Base-by-base conservation (phyloP, 2,329 filamentous ascomycete genomes). In the Talaromyces sp. region DNA sequence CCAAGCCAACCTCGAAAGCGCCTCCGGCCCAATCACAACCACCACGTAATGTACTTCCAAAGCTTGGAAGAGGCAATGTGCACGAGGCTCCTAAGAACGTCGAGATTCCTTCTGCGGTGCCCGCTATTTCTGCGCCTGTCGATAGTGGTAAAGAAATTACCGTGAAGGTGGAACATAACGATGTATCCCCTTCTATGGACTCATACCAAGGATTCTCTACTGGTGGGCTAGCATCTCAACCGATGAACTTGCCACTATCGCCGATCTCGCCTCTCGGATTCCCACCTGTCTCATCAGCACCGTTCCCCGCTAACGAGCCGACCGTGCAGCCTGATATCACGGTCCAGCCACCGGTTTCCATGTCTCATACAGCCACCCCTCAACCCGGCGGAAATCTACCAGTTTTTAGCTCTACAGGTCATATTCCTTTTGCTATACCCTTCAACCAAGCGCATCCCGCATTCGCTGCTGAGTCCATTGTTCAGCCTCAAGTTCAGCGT, bases 371-470 rank as follows among this genome's bases (percentile, higher is more conserved):
- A 25, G 45, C 4, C 22, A 15, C 45, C 2, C 22, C 22, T 31
- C 37, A 68, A 33, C 9, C 37, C 9, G 27, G 19, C 13, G 61
- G 50, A 79, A 76, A 80, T 25, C 72, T 86, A 33, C 83, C 84
- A 2, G 74, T 83, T 0, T 84, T 85, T 66, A 82, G 80, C 19
- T 77, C 83, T 0, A 80, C 70, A 47, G 77, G 78, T 3, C 72
- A 74, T 3, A 82, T 82, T 65, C 78, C 77, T 6, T 82, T 83
- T 72, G 76, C 75, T 5, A 19, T 56, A 27, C 17, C 39, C 39
- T 35, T 43, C 17, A 9, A 45, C 15, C 49, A 22, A 17, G 19
- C 7, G 11, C 15, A 35, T 57, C 39, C 50, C 7, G n/a, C 15
- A 35, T 37, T 19, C 50, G 17, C 10, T 31, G 27, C 25, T 4